These are phyloP conservation scores for Salicornia ramosissima DNA, from an alignment of 148 eudicot genomes.

Conservation along the genomic window DNA sequence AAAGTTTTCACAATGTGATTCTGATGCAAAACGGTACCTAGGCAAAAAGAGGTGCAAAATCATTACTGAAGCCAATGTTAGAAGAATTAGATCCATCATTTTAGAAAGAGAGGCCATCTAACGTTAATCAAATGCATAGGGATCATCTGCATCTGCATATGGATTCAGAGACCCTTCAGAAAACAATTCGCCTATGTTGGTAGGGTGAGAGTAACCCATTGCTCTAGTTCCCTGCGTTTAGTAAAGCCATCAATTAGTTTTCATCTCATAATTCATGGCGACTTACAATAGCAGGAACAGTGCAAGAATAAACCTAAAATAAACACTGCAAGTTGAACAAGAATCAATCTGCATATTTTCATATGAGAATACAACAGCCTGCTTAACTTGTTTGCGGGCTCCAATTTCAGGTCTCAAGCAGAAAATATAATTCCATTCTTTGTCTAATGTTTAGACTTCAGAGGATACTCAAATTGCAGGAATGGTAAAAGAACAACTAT, in stretches of 20 bases:
- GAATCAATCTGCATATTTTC: neutral
- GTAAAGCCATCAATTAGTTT: neutral
- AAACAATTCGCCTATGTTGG: conserved; percentile 89
- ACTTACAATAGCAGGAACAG: neutral
- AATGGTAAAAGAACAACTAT: neutral
- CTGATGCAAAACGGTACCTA: neutral
- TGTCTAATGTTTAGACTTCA: too few species aligned
- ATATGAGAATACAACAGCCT: neutral
- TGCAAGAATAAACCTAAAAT: too few species aligned
- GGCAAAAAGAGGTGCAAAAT: neutral
- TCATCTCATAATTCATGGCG: neutral
- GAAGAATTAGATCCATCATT: neutral
- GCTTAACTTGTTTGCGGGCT: neutral
- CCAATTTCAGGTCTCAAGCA: too few species aligned
- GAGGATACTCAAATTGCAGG: too few species aligned
- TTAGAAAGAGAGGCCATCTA: conserved; percentile 18
- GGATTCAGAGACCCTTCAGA: conserved; percentile 96
- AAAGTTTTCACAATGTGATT: neutral
- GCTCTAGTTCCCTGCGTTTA: conserved; percentile 48
- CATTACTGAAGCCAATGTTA: neutral
- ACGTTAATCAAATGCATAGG: conserved; percentile 93
- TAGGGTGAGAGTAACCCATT: conserved; percentile 40
- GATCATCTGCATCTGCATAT: conserved; percentile 89
- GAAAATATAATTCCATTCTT: neutral
- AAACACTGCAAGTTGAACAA: neutral